phyloP scores from a whole-genome alignment of 805 yeast genomes.

The Kockiozyma suomiensis region DNA sequence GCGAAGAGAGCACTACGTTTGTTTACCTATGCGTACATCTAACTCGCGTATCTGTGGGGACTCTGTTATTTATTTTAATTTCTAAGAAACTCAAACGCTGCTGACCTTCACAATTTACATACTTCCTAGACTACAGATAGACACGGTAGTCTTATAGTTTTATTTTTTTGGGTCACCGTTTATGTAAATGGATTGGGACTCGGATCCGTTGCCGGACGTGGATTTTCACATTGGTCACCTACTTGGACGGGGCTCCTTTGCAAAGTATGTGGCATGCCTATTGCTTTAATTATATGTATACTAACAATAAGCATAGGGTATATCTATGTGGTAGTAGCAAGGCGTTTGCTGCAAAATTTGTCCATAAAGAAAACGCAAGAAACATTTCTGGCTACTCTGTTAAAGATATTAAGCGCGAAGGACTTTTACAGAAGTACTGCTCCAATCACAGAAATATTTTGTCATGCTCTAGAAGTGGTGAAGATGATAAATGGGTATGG shows the following conservation, averaged over 20 bases:
- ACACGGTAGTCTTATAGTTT: neutral
- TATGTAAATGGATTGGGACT: neutral
- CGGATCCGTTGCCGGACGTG: slow-evolving; percentile 11
- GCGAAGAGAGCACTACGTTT: neutral
- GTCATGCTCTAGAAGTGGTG: slow-evolving; percentile 56
- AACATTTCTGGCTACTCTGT: slow-evolving; percentile 35
- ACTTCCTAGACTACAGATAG: no score
- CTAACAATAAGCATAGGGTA: slow-evolving; percentile 44
- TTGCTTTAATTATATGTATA: neutral
- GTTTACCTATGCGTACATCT: neutral
- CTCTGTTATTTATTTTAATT: no score
- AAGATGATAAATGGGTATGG: slow-evolving; percentile 61
- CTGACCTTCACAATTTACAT: no score
- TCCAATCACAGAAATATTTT: slow-evolving; percentile 61
- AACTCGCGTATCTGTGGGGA: no score
- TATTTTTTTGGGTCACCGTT: neutral
- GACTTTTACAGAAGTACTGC: slow-evolving; percentile 60
- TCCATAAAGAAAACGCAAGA: slow-evolving; percentile 45
- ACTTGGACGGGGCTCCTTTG: slow-evolving; percentile 70
- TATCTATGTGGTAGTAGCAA: slow-evolving; percentile 51
- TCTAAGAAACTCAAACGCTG: no score
- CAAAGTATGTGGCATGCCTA: slow-evolving; percentile 45
- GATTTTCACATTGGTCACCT: slow-evolving; percentile 48
- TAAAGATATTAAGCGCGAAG: slow-evolving; percentile 54
- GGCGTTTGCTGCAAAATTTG: slow-evolving; percentile 60